Percentiles rank a stretch among this genome's conserved stretches.
phyloP scores from a whole-genome alignment of 2,329 filamentous ascomycete genomes.

The Pseudogymnoascus sp. region DNA sequence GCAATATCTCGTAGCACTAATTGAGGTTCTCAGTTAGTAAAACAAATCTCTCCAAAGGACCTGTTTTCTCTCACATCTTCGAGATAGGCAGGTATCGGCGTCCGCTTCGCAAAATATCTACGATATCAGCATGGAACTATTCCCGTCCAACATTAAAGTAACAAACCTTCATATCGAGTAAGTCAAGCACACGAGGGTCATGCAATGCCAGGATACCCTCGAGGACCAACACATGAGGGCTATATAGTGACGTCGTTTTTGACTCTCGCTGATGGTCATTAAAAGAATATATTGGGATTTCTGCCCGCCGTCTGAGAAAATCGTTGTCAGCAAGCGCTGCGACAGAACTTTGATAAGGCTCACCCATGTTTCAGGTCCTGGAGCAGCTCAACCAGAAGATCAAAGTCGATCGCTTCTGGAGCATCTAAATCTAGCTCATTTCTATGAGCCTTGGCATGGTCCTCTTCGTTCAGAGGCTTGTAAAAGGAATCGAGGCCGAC shows the following conservation, averaged over 20 bases:
- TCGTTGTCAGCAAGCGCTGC: neutral
- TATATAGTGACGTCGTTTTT: slow-evolving; percentile 84
- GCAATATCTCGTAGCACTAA: slow-evolving; percentile 71
- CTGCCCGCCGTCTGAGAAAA: slow-evolving; percentile 48
- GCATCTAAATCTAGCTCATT: slow-evolving; percentile 97
- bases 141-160: neutral
- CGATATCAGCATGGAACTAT: slow-evolving; percentile 10
- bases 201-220: slow-evolving; percentile 96
- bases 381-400: slow-evolving; percentile 72
- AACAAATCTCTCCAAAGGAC: neutral
- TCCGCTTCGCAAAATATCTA: slow-evolving; percentile 95
- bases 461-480: slow-evolving; percentile 73
- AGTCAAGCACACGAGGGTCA: slow-evolving; percentile 73
- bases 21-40: slow-evolving; percentile 1
- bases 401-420: slow-evolving; percentile 91
- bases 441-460: slow-evolving; percentile 71
- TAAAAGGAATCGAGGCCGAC: slow-evolving; percentile 99
- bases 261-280: slow-evolving; percentile 76
- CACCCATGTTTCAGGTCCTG: slow-evolving; percentile 88
- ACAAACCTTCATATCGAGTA: slow-evolving; percentile 79
- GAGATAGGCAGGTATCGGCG: slow-evolving; percentile 83
- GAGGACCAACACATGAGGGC: slow-evolving; percentile 87
- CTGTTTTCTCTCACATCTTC: slow-evolving; percentile 57
- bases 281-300: slow-evolving; percentile 94
- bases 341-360: slow-evolving; percentile 6